phyloP scores from a whole-genome alignment of 2,329 filamentous ascomycete species.

The Sclerotinia minor region DNA sequence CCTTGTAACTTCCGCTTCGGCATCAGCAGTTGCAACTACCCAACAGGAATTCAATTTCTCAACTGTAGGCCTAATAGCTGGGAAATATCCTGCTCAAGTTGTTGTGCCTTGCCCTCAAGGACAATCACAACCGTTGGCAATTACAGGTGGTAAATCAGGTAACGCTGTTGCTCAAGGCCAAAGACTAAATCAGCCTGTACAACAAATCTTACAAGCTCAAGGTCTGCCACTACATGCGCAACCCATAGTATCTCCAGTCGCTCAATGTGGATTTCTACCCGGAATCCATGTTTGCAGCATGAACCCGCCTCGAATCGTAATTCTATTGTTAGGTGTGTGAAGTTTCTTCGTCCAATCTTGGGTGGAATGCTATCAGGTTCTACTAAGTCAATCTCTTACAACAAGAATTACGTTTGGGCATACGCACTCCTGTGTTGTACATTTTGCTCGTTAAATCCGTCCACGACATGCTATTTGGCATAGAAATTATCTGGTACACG shows the following conservation, averaged over 20 bases:
- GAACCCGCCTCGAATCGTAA: background rate
- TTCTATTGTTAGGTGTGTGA: background rate
- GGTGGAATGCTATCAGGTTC: background rate
- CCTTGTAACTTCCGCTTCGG: background rate
- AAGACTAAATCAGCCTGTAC: background rate
- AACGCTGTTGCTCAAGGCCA: background rate
- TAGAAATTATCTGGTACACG: background rate
- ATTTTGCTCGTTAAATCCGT: background rate
- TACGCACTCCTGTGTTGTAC: background rate
- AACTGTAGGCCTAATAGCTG: too few relatives aligned
- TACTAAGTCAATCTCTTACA: background rate
- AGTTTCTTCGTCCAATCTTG: conserved; percentile 3
- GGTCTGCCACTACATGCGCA: background rate
- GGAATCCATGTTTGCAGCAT: background rate
- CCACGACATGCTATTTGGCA: background rate
- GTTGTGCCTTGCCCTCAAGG: background rate
- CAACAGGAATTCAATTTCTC: background rate
- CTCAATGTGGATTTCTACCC: background rate
- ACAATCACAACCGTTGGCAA: background rate
- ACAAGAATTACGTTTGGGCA: background rate
- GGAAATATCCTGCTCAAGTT: background rate
- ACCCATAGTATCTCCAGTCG: background rate
- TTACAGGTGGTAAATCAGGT: background rate
- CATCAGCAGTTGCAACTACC: background rate
- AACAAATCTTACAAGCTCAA: background rate